These are phyloP conservation scores for Diaporthe ilicicola DNA, from an alignment of 2,329 filamentous ascomycete genomes.

Conservation along the genomic window DNA sequence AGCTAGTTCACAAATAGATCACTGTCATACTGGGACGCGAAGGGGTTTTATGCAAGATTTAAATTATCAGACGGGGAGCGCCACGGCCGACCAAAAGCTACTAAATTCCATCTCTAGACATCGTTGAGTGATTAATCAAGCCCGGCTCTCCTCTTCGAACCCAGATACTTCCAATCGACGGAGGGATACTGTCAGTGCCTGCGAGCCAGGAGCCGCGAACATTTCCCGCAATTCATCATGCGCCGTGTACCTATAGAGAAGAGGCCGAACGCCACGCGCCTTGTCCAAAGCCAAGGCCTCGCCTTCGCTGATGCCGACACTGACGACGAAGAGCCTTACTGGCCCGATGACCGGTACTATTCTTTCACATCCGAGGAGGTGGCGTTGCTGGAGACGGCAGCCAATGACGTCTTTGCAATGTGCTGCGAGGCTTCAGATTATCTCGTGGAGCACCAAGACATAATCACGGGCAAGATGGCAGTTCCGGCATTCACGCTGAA, in stretches of 20 bases:
- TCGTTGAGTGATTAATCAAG: background rate
- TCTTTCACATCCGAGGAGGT: conserved; percentile 28
- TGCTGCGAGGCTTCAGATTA: conserved; percentile 32
- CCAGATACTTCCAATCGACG: background rate
- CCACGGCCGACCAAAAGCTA: background rate
- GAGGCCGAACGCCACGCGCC: background rate
- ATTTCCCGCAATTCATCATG: background rate
- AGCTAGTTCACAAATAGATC: background rate
- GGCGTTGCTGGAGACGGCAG: conserved; percentile 18
- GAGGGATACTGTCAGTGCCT: background rate
- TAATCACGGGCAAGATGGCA: conserved; percentile 25
- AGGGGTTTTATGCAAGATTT: background rate
- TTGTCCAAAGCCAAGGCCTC: background rate
- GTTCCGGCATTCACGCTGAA: conserved; percentile 21
- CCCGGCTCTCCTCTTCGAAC: background rate
- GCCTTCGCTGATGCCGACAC: background rate
- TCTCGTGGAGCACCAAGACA: conserved; percentile 27
- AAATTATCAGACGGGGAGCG: background rate
- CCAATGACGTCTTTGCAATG: conserved; percentile 31
- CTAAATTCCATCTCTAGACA: background rate
- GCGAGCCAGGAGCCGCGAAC: background rate
- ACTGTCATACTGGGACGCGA: background rate
- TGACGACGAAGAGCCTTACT: conserved; percentile 28
- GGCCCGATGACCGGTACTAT: conserved; percentile 30
- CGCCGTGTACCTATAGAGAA: background rate